A percentile compares a stretch with the other conserved stretches of the same genome.
Evolutionary conservation across 805 yeast species (phyloP).

Genomic region (Starmerella bacillaris): DNA sequence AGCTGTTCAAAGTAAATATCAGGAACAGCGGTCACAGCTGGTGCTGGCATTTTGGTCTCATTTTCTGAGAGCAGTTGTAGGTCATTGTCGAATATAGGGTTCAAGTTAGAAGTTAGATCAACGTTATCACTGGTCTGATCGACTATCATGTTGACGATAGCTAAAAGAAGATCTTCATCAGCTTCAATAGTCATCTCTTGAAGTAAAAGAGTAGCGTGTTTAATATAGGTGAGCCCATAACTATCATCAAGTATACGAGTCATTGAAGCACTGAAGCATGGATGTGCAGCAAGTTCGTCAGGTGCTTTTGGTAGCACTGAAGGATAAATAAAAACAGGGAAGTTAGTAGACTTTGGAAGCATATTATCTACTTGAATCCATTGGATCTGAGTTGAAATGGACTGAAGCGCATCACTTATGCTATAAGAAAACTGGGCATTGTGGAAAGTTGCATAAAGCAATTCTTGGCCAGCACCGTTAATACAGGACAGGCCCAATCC

Average conservation of each 20-base stretch:
- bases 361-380: slow-evolving; percentile 95
- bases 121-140: slow-evolving; percentile 4
- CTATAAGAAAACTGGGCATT: slow-evolving; percentile 69
- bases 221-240: slow-evolving; percentile 78
- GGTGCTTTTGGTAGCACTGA: slow-evolving; percentile 71
- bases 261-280: slow-evolving; percentile 71
- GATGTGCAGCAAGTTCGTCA: slow-evolving; percentile 72
- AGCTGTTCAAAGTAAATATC: slow-evolving; percentile 85
- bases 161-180: slow-evolving; percentile 82
- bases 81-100: slow-evolving; percentile 23
- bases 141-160: slow-evolving; percentile 56
- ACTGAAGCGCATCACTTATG: slow-evolving; percentile 71
- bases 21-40: slow-evolving; percentile 25
- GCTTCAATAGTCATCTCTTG: slow-evolving; percentile 86
- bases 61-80: slow-evolving; percentile 39
- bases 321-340: slow-evolving; percentile 79
- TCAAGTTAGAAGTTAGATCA: too few relatives aligned
- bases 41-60: slow-evolving; percentile 46
- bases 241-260: slow-evolving; percentile 73
- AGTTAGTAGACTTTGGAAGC: slow-evolving; percentile 58
- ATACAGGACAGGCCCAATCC: slow-evolving; percentile 81
- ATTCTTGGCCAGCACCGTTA: slow-evolving; percentile 50
- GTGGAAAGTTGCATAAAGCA: slow-evolving; percentile 63
- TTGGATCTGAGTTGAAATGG: slow-evolving; percentile 59
- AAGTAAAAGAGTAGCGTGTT: slow-evolving; percentile 72